Evolutionary conservation across 129 eudicot species (phyloP), one percentile per base, ranked within the genome.

Genomic region (Dittrichia graveolens): DNA sequence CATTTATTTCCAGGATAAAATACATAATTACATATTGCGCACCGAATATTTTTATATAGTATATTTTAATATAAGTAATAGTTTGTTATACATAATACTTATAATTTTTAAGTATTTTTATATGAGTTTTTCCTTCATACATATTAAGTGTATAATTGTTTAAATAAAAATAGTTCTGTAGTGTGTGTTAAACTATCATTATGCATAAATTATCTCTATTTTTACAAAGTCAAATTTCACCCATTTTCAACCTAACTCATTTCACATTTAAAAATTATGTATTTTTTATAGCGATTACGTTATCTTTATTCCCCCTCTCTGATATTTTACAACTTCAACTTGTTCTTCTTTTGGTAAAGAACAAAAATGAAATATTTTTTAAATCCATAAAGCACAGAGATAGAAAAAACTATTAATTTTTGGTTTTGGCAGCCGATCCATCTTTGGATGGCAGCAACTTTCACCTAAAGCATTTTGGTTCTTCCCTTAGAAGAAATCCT

Each of bases 331-430:
- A 77, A 6, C 64, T 38, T 61, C 56, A 77, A 50, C 72, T 69
- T 57, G 69, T 67, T 49, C 5, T 57, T 39, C 75, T 76, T 69
- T 69, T 59, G 41, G 48, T 69, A 77, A 78, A 78, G 61, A 70
- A 74, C 71, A 74, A 74, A 72, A 74, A 43, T 24, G 31, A 24
- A 2, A 24, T 24, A 24, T 24, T 24, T 24, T 24, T 24, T 24
- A 24, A 24, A 24, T 24, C 31, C 31, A 24, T 24, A 24, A 24
- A 24, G 2, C 31, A 38, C 53, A 62, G 0, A 48, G 18, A 73
- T 48, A 73, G 42, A n/a, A 61, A 61, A 18, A 34, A 73, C 3
- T 46, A 44, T n/a, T 19, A 41, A 43, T 15, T 11, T 12, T 31
- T 8, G 58, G 46, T 50, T 59, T 58, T 34, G 44, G 68, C 47